Conservation (phyloP, 2,329 filamentous ascomycete species). For the Chalara sp. region DNA sequence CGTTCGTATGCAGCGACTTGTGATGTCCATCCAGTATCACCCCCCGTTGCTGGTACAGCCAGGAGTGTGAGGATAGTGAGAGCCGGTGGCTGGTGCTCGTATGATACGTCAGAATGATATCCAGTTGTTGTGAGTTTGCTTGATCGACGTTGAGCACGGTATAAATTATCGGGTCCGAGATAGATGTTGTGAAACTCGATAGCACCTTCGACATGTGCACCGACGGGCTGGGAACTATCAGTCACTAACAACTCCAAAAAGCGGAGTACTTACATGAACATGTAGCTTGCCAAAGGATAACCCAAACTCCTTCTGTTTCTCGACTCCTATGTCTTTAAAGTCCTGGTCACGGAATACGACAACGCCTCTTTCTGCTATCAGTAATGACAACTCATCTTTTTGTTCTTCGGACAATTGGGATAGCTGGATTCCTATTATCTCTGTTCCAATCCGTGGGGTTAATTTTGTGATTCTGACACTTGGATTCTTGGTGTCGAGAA, state of each 20-base stretch:
- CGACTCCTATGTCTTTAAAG: constrained; percentile 59
- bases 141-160: constrained; percentile 31
- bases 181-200: constrained; percentile 41
- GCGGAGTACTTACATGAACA: constrained; percentile 51
- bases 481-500: not conserved
- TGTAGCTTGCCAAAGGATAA: constrained; percentile 74
- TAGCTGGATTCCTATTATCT: constrained; percentile 63
- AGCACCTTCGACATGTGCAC: constrained; percentile 35
- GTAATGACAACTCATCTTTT: constrained; percentile 68
- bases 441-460: constrained; percentile 66
- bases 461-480: constrained; percentile 43
- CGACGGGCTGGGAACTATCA: constrained; percentile 29
- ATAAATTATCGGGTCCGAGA: constrained; percentile 38
- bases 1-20: constrained; percentile 72
- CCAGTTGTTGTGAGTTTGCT: constrained; percentile 69
- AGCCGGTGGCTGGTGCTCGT: constrained; percentile 78
- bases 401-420: constrained; percentile 58
- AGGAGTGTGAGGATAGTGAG: constrained; percentile 82
- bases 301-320: constrained; percentile 61
- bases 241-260: constrained; percentile 40
- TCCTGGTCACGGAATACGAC: constrained; percentile 73
- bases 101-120: constrained; percentile 83
- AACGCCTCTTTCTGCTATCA: constrained; percentile 68
- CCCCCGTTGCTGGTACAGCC: constrained; percentile 68
- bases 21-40: constrained; percentile 76